These are phyloP conservation scores for Mollisia scopiformis DNA, from an alignment of 2,329 filamentous ascomycete genomes.

Conservation along the genomic window DNA sequence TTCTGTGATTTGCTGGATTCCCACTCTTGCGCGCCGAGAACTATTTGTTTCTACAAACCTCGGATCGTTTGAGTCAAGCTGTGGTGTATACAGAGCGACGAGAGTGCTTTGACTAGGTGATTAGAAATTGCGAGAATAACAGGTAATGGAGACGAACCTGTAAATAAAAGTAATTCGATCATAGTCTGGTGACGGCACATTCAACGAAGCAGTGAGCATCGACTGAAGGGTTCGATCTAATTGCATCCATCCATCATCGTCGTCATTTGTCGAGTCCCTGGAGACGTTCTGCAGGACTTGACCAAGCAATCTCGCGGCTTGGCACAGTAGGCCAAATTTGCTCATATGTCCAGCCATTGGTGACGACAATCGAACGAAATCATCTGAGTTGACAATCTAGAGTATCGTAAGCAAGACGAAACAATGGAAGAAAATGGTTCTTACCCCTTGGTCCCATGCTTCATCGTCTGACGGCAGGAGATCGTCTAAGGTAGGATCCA, in stretches of 20 bases:
- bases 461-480: neutral
- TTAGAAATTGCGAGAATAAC: neutral
- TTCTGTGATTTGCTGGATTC: neutral
- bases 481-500: slow-evolving; percentile 1
- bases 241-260: slow-evolving; percentile 12
- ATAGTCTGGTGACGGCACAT: slow-evolving; percentile 15
- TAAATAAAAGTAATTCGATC: slow-evolving; percentile 18
- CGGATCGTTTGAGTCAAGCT: neutral
- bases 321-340: slow-evolving; percentile 12
- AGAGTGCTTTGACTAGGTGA: neutral
- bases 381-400: neutral
- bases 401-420: neutral
- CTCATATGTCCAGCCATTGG: slow-evolving; percentile 12
- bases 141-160: slow-evolving; percentile 1
- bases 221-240: slow-evolving; percentile 17
- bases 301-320: slow-evolving; percentile 14
- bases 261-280: slow-evolving; percentile 5
- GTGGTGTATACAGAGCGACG: neutral
- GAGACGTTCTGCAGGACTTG: slow-evolving; percentile 16
- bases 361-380: slow-evolving; percentile 3
- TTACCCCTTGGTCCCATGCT: slow-evolving; percentile 14
- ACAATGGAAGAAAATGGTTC: neutral
- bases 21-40: neutral
- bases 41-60: neutral
- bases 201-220: slow-evolving; percentile 13